Conservation (phyloP, 2,329 filamentous ascomycete species). For the Rugonectria rugulosa region DNA sequence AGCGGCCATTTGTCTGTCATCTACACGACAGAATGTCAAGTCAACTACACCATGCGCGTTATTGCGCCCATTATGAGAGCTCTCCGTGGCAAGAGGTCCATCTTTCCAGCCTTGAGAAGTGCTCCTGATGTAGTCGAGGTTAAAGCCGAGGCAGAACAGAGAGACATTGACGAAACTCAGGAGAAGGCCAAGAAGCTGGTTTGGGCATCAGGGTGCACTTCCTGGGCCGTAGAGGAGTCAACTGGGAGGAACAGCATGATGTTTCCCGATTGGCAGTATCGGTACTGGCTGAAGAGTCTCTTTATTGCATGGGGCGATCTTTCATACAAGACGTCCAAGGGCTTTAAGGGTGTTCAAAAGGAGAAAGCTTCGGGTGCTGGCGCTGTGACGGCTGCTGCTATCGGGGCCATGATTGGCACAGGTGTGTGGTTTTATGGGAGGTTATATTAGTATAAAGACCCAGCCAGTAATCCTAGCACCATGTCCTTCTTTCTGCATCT, state of each 20-base stretch:
- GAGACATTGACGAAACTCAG: constrained; percentile 47
- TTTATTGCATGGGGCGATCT: constrained; percentile 52
- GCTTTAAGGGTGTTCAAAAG: neutral
- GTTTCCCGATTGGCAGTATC: constrained; percentile 60
- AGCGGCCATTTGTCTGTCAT: constrained; percentile 59
- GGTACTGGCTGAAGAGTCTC: constrained; percentile 56
- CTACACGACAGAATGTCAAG: constrained; percentile 59
- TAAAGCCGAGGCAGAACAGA: constrained; percentile 42
- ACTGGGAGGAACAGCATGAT: constrained; percentile 59
- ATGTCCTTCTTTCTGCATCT: too few species aligned
- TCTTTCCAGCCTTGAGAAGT: neutral
- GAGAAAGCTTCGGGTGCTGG: neutral
- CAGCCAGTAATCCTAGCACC: too few species aligned
- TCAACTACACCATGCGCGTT: constrained; percentile 50
- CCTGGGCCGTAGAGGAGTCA: constrained; percentile 58
- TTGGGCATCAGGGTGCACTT: constrained; percentile 58
- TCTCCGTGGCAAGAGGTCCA: constrained; percentile 7
- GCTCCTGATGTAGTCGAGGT: constrained; percentile 38
- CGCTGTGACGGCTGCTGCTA: neutral
- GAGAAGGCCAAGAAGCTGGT: constrained; percentile 51
- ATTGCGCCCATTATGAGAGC: constrained; percentile 49
- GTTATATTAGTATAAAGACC: too few species aligned
- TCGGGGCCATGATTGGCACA: neutral
- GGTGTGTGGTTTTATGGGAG: constrained; percentile 6
- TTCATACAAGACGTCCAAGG: constrained; percentile 13